phyloP scores from a whole-genome alignment of 2,329 filamentous ascomycete species.

The Aspergillus alliaceus region DNA sequence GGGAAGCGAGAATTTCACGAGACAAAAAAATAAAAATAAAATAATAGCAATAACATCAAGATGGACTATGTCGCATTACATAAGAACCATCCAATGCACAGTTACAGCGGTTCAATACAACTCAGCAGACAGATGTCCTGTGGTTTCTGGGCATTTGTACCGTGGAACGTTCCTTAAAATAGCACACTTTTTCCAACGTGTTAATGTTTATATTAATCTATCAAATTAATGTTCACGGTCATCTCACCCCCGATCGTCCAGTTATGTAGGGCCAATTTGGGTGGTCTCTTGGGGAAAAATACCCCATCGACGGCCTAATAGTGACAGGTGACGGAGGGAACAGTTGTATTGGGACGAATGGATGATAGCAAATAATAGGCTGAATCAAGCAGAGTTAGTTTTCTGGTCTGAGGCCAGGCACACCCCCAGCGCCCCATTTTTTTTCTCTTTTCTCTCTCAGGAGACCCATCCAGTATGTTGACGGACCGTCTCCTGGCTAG shows the following conservation, averaged over 20 bases:
- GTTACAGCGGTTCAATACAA: neutral
- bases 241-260: constrained; percentile 1
- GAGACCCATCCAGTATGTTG: neutral
- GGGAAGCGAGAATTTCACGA: neutral
- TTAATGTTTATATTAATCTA: neutral
- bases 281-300: too few species aligned
- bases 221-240: neutral
- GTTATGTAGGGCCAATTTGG: neutral
- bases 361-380: neutral
- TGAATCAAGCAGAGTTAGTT: neutral
- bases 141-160: neutral
- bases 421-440: neutral
- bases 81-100: neutral
- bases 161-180: constrained; percentile 10
- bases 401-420: constrained; percentile 8
- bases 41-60: too few species aligned
- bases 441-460: neutral
- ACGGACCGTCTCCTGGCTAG: constrained; percentile 4
- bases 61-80: neutral
- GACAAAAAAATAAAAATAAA: too few species aligned
- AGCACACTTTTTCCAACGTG: neutral
- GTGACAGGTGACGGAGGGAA: constrained; percentile 7
- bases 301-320: neutral
- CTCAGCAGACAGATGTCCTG: neutral
- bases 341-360: neutral